Evolutionary conservation across 805 yeast genomes (phyloP), one percentile per base, ranked within the genome.

Genomic region (Suhomyces pyralidae): DNA sequence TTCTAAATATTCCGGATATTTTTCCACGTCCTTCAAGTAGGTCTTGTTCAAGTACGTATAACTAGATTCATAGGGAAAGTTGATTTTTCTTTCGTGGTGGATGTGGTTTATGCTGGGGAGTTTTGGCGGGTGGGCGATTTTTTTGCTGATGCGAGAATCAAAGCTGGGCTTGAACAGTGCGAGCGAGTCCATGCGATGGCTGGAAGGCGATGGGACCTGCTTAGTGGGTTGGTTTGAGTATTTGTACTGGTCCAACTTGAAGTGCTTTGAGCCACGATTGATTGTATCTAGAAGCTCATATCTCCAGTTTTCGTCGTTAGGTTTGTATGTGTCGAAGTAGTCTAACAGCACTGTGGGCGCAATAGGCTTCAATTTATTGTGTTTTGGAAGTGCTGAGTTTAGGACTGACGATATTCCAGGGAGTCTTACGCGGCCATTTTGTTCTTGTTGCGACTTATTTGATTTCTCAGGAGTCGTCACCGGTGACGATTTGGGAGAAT

Each of bases 61-160:
- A 58, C 80, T 79, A 24, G 78, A 76, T 57, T 80, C 80, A 63
- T 76, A 81, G 3, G 85, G 85, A 60, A 79, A 81, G 61, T 80
- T 77, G 52, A 74, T 70, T 55, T 73, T 74, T 49, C 70, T 63
- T 54, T 69, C 75, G 44, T 58, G 57, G 34, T 48, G 34, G 57
- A 38, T 47, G 48, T 60, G 49, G 49, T 56, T 51, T 51, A 59
- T 51, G 45, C 55, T 58, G 34, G 67, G 62, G 50, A 58, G 58
- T 26, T 55, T 42, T 7, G 64, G 55, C 2, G 59, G 59, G 38
- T 59, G 58, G 15, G 51, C 50, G 36, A 64, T 60, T 49, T 69
- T 69, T 46, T 66, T 56, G 49, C 69, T 61, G 22, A 74, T 68
- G 25, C 72, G 67, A 4, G 78, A 69, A 56, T 72, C 73, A 53